A percentile compares a stretch with the other conserved stretches of the same genome.
Evolutionary conservation across 164 flowering plant species (phyloP).

Genomic region (Dillenia suffruticosa): DNA sequence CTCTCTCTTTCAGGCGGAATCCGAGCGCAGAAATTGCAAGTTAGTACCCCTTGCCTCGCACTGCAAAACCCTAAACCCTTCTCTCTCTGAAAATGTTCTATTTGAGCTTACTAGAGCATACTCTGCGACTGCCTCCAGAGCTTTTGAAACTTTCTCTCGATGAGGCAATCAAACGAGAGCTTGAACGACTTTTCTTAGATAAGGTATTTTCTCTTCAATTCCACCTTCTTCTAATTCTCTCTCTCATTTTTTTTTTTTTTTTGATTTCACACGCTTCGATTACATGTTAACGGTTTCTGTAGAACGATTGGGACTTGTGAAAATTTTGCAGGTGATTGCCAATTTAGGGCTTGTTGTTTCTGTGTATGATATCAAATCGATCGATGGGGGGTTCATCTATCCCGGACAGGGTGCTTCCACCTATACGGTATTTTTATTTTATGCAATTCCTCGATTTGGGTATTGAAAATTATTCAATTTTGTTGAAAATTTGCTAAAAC

Average conservation of each 20-base stretch:
- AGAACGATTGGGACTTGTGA: too few relatives aligned
- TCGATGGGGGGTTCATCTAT: conserved; percentile 62
- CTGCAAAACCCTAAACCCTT: too few relatives aligned
- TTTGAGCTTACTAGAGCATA: conserved; percentile 66
- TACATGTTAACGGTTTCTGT: too few relatives aligned
- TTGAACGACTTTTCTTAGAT: conserved; percentile 59
- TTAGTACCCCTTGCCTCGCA: too few relatives aligned
- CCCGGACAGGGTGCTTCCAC: conserved; percentile 79
- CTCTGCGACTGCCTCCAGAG: conserved; percentile 57
- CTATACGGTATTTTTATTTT: conserved; percentile 37
- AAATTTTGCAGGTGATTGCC: conserved; percentile 48
- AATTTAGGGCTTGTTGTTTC: conserved; percentile 71
- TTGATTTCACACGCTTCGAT: too few relatives aligned
- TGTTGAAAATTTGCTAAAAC: background rate
- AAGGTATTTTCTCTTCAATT: conserved; percentile 35
- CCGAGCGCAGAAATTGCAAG: too few relatives aligned
- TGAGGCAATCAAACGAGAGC: conserved; percentile 47
- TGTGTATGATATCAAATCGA: conserved; percentile 49
- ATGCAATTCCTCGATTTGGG: too few relatives aligned
- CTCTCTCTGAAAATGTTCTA: conserved; percentile 43
- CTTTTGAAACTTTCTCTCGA: conserved; percentile 51
- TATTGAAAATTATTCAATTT: background rate
- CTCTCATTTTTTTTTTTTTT: too few relatives aligned
- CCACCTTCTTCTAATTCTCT: background rate
- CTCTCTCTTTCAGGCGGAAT: too few relatives aligned